Percentiles rank a stretch among this genome's conserved stretches.
phyloP scores from a whole-genome alignment of 2,329 filamentous ascomycete species.

The Myriosclerotinia curreyana region DNA sequence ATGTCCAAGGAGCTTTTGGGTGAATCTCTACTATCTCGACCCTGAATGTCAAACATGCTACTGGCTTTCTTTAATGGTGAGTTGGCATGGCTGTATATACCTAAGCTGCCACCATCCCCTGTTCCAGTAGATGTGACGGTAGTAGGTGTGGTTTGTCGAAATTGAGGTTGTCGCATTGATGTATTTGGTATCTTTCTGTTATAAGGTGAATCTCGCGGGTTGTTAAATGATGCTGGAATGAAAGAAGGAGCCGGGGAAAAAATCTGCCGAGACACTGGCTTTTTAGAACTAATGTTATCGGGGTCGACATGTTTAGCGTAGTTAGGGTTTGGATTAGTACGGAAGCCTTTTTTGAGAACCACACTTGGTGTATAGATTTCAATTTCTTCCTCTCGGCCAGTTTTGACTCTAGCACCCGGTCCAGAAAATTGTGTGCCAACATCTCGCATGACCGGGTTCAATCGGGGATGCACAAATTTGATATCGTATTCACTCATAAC shows the following conservation, averaged over 20 bases:
- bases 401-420: slow-evolving; percentile 30
- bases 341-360: slow-evolving; percentile 71
- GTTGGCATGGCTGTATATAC: slow-evolving; percentile 73
- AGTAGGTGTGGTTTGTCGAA: slow-evolving; percentile 44
- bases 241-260: slow-evolving; percentile 42
- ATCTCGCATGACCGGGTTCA: slow-evolving; percentile 75
- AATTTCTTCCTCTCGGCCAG: slow-evolving; percentile 44
- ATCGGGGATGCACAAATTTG: slow-evolving; percentile 87
- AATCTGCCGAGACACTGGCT: slow-evolving; percentile 35
- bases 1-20: slow-evolving; percentile 61
- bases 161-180: slow-evolving; percentile 54
- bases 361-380: slow-evolving; percentile 60
- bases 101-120: slow-evolving; percentile 73
- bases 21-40: slow-evolving; percentile 43
- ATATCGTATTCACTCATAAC: slow-evolving; percentile 94
- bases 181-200: slow-evolving; percentile 40
- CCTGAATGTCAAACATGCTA: slow-evolving; percentile 58
- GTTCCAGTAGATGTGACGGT: slow-evolving; percentile 30
- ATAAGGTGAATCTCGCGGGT: slow-evolving; percentile 42
- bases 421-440: slow-evolving; percentile 74
- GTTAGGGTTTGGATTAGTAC: slow-evolving; percentile 78
- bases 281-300: slow-evolving; percentile 45
- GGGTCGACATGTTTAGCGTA: slow-evolving; percentile 72
- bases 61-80: slow-evolving; percentile 79
- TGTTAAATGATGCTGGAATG: slow-evolving; percentile 34